Base-by-base conservation (phyloP, 2,329 filamentous ascomycete genomes). In the Pestalotiopsis sp. region DNA sequence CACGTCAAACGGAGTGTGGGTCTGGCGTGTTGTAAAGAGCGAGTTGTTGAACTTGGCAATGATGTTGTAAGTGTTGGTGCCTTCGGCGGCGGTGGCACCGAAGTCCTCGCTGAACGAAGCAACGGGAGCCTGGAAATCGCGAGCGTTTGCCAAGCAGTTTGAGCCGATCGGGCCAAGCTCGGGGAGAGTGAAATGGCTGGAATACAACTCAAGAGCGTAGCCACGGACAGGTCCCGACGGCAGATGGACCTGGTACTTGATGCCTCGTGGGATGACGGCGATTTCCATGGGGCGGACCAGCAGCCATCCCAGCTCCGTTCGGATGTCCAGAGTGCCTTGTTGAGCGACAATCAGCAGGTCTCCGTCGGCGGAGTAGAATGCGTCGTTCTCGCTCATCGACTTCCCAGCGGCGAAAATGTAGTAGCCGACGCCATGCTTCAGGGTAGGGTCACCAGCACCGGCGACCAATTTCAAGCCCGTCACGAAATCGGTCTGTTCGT, bases 301-400 rank as follows among this genome's bases (percentile, higher is more conserved):
- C 4, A 92, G 81, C 72, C 84, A 85, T n/a, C 90, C 90, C 62
- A 92, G 81, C 74, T 92, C 90, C 0, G 90, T 92, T 74, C 89
- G 85, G 68, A 92, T 90, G 71, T 92, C 89, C 57, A 92, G 78
- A 7, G 86, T 83, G 4, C 90, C 90, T 70, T 91, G 86, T 75
- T 92, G 90, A 4, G 89, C 84, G 27, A 92, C 89, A 70, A 92
- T 90, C 67, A 92, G 78, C 72, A 91, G 89, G 75, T 92, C 90
- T 2, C 90, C 90, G 75, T 92, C 90, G 0, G 91, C 90, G n/a
- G 89, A 92, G 80, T 93, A 94, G 79, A 93, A 94, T 0, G 91
- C 91, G 70, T 90, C 85, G 59, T 88, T 86, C 13, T 84, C 82
- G 52, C 84, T 83, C 92, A 94, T 94, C 71, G 90, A 88, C 75